These are phyloP conservation scores for Spergularia marina DNA, from an alignment of 148 eudicot genomes.

Conservation along the genomic window DNA sequence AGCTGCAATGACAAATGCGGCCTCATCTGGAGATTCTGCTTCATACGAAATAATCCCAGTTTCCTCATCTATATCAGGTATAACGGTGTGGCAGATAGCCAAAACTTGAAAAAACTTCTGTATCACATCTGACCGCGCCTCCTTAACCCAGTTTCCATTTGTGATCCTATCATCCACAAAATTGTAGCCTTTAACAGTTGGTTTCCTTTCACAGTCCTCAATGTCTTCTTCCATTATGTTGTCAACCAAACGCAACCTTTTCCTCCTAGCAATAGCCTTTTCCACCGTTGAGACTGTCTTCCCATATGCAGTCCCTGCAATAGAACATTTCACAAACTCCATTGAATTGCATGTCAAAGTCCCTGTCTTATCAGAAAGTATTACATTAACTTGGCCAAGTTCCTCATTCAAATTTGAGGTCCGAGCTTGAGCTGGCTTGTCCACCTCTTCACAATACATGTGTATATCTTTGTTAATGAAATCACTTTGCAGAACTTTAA, in stretches of 20 bases:
- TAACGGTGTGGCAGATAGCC: slow-evolving; percentile 71
- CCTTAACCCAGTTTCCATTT: slow-evolving; percentile 50
- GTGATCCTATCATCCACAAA: slow-evolving; percentile 57
- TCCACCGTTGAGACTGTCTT: slow-evolving; percentile 55
- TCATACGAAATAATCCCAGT: slow-evolving; percentile 47
- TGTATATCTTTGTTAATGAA: slow-evolving; percentile 55
- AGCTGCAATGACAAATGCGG: slow-evolving; percentile 63
- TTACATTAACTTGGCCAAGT: slow-evolving; percentile 66
- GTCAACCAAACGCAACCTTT: slow-evolving; percentile 25
- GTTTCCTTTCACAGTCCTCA: slow-evolving; percentile 20
- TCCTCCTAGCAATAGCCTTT: slow-evolving; percentile 46
- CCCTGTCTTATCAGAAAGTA: slow-evolving; percentile 72
- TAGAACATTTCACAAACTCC: slow-evolving; percentile 77
- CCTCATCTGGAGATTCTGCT: slow-evolving; percentile 77
- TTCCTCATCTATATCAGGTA: slow-evolving; percentile 55
- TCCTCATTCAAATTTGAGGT: slow-evolving; percentile 82
- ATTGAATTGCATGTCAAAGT: slow-evolving; percentile 74
- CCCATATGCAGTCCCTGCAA: slow-evolving; percentile 66
- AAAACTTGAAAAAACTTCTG: slow-evolving; percentile 50
- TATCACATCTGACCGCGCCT: slow-evolving; percentile 42
- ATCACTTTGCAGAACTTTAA: slow-evolving; percentile 55
- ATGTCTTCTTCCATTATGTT: slow-evolving; percentile 23
- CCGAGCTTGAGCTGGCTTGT: slow-evolving; percentile 64
- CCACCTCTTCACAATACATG: slow-evolving; percentile 59
- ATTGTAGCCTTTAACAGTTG: slow-evolving; percentile 51